These are phyloP conservation scores for Prillingera fragicola DNA, from an alignment of 1,284 basidiomycete species.

Conservation along the genomic window DNA sequence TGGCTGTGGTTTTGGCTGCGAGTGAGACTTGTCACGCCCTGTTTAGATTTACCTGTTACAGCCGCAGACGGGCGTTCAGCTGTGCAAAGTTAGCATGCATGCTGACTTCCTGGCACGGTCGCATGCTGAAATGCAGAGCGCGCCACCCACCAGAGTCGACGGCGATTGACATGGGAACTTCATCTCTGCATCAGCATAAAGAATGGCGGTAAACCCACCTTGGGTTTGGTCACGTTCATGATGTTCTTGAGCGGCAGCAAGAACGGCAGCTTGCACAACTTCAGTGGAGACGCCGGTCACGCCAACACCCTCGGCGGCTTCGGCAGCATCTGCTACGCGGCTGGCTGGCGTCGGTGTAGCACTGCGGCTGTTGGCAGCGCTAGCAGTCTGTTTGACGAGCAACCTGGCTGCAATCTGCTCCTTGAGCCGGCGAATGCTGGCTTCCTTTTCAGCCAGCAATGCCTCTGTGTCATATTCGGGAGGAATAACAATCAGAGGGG, in stretches of 20 bases:
- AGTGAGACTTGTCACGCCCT: no score
- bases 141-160: no score
- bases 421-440: conserved; percentile 30
- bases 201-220: no score
- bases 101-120: no score
- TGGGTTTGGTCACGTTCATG: no score
- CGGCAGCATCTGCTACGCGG: conserved; percentile 4
- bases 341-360: neutral
- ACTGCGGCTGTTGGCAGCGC: conserved; percentile 1
- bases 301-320: conserved; percentile 6
- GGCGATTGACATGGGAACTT: no score
- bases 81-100: no score
- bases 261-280: conserved; percentile 9
- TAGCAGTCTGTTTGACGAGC: conserved; percentile 15
- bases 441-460: conserved; percentile 30
- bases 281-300: conserved; percentile 1
- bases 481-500: conserved; percentile 11
- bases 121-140: no score
- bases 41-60: no score
- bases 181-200: no score
- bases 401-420: conserved; percentile 34
- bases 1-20: no score
- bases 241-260: conserved; percentile 7
- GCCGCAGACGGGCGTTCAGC: no score
- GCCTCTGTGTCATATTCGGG: conserved; percentile 13